Percentiles rank a stretch among this genome's conserved stretches.
Evolutionary conservation across 306 rosid genomes (phyloP).

Genomic region (Casuarina equisetifolia): DNA sequence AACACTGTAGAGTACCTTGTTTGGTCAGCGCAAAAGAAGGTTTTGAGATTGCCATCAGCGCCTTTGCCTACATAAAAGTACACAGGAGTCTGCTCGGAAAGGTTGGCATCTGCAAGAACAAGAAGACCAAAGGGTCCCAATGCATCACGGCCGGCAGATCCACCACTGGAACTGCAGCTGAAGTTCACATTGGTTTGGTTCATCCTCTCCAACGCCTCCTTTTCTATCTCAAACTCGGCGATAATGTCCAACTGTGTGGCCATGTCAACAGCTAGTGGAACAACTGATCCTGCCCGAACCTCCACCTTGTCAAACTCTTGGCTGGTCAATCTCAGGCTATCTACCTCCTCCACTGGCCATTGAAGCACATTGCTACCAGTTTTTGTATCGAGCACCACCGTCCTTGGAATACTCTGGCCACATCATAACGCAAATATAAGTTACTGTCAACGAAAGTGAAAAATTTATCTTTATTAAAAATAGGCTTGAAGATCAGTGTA

Average conservation of each 20-base stretch:
- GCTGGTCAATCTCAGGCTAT: slow-evolving; percentile 58
- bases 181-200: slow-evolving; percentile 39
- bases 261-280: slow-evolving; percentile 56
- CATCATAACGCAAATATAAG: neutral
- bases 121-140: slow-evolving; percentile 89
- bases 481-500: too few species aligned
- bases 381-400: slow-evolving; percentile 59
- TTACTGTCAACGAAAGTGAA: neutral
- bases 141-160: slow-evolving; percentile 63
- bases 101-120: slow-evolving; percentile 70
- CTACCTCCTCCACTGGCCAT: slow-evolving; percentile 84
- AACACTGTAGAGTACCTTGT: slow-evolving; percentile 44
- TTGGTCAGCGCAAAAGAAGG: slow-evolving; percentile 74
- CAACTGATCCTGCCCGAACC: slow-evolving; percentile 58
- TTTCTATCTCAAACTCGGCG: slow-evolving; percentile 78
- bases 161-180: slow-evolving; percentile 58
- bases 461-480: too few species aligned
- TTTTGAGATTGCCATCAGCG: slow-evolving; percentile 50
- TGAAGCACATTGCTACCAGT: slow-evolving; percentile 71
- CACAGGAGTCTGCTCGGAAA: slow-evolving; percentile 71
- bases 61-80: slow-evolving; percentile 74
- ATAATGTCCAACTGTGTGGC: slow-evolving; percentile 86
- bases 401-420: slow-evolving; percentile 74
- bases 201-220: slow-evolving; percentile 50
- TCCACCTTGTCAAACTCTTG: slow-evolving; percentile 44